These are phyloP conservation scores for Blastobotrys ciferrii DNA, from an alignment of 1,139 yeast genomes.

Conservation along the genomic window DNA sequence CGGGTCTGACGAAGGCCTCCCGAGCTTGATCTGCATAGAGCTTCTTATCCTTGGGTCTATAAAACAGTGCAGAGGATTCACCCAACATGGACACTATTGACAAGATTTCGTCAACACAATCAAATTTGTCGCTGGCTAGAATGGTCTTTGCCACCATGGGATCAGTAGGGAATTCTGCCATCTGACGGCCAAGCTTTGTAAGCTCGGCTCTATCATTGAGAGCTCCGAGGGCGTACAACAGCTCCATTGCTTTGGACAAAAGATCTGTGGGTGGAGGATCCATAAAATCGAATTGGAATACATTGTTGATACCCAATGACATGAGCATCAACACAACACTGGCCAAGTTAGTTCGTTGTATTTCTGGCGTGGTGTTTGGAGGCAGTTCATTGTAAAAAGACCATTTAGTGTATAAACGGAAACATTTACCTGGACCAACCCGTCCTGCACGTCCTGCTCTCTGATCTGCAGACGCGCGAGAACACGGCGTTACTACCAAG, in stretches of 20 bases:
- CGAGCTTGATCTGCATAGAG: conserved; percentile 64
- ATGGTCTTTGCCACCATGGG: conserved; percentile 83
- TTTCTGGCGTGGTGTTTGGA: conserved; percentile 82
- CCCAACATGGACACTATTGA: conserved; percentile 80
- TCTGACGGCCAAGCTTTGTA: conserved; percentile 73
- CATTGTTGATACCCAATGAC: conserved; percentile 78
- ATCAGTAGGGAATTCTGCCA: conserved; percentile 92
- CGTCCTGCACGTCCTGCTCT: conserved; percentile 98
- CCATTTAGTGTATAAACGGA: conserved; percentile 82
- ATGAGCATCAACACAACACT: conserved; percentile 71
- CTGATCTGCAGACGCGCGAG: conserved; percentile 93
- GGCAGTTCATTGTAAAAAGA: conserved; percentile 78
- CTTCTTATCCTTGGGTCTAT: conserved; percentile 67
- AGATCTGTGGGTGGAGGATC: conserved; percentile 79
- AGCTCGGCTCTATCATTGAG: conserved; percentile 74
- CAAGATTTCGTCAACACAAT: conserved; percentile 63
- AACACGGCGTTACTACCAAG: conserved; percentile 79
- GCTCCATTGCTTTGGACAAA: conserved; percentile 72
- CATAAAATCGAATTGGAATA: conserved; percentile 81
- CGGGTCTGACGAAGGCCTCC: conserved; percentile 51
- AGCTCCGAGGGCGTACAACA: conserved; percentile 84
- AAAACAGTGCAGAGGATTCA: conserved; percentile 71
- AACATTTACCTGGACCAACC: conserved; percentile 95
- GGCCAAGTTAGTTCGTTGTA: conserved; percentile 74
- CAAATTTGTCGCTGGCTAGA: conserved; percentile 56